Base-by-base conservation (phyloP, 148 eudicot genomes). In the Salicornia ramosissima region DNA sequence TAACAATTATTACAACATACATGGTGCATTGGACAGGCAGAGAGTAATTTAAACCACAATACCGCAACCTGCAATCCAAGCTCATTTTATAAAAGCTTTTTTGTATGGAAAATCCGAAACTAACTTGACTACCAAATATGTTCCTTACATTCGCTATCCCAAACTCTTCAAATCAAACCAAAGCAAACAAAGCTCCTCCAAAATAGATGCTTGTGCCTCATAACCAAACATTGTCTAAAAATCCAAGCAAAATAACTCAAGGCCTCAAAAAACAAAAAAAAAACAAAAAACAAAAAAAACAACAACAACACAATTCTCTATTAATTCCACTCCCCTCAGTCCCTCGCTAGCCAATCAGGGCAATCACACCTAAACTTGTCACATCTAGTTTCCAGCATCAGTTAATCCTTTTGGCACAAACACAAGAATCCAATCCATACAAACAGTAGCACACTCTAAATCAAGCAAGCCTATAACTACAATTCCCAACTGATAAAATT, bases 381-480 rank as follows among this genome's bases (percentile, higher is more conserved):
- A 68, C 68, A 75, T 74, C 72, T 50, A 67, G 47, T 21, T 14
- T 26, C n/a, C 13, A 25, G 34, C 25, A 53, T 56, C 33, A 59
- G 14, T 39, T 5, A 34, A 42, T 36, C 67, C 49, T 19, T 26
- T 14, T 14, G 5, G 13, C 21, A 50, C 47, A 64, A 68, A 69
- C 54, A 49, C 4, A 46, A 46, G 3, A 45, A 39, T 10, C 42
- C 4, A 4, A 8, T 0, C 2, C 49, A 45, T 18, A 14, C 0
- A 16, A 46, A 46, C 24, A 40, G 28, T 24, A 15, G 53, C 12
- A 66, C 43, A 49, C 24, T 14, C 53, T 36, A 46, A 64, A 42
- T 59, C 29, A 69, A 73, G 30, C 76, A 45, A 45, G 0, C 54
- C 34, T 45, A 52, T 0, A 34, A 72, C 22, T 34, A 9, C 26